phyloP scores from a whole-genome alignment of 2,329 filamentous ascomycete species.

The Pseudogymnoascus sp. region DNA sequence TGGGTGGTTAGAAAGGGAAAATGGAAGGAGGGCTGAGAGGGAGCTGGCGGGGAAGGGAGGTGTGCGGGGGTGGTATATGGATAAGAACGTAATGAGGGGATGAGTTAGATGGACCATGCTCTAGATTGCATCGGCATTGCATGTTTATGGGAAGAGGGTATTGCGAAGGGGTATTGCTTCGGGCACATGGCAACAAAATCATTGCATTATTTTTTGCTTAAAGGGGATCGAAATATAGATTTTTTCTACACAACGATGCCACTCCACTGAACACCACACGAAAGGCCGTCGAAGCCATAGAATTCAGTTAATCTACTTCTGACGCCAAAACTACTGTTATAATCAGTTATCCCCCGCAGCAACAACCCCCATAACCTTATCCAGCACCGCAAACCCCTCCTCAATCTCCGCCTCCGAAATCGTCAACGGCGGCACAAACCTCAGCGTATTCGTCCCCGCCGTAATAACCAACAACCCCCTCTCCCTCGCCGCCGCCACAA shows the following conservation, averaged over 20 bases:
- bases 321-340: neutral
- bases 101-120: neutral
- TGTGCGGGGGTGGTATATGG: neutral
- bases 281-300: neutral
- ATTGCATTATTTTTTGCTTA: neutral
- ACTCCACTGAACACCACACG: neutral
- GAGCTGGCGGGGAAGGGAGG: neutral
- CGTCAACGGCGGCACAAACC: constrained; percentile 82
- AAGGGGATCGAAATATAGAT: neutral
- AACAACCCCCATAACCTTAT: constrained; percentile 46
- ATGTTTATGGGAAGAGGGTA: neutral
- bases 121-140: neutral
- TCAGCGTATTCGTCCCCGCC: constrained; percentile 81
- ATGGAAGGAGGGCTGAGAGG: neutral
- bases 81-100: neutral
- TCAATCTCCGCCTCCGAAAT: constrained; percentile 76
- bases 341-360: neutral
- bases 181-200: neutral
- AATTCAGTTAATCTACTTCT: neutral
- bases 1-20: neutral
- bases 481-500: constrained; percentile 81
- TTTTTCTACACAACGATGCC: neutral
- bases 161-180: neutral
- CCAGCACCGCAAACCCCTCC: constrained; percentile 67
- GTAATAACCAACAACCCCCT: constrained; percentile 85